Percentiles rank a stretch among this genome's conserved stretches.
phyloP scores from a whole-genome alignment of 2,329 filamentous ascomycete species.

The Kalmusia sp. region DNA sequence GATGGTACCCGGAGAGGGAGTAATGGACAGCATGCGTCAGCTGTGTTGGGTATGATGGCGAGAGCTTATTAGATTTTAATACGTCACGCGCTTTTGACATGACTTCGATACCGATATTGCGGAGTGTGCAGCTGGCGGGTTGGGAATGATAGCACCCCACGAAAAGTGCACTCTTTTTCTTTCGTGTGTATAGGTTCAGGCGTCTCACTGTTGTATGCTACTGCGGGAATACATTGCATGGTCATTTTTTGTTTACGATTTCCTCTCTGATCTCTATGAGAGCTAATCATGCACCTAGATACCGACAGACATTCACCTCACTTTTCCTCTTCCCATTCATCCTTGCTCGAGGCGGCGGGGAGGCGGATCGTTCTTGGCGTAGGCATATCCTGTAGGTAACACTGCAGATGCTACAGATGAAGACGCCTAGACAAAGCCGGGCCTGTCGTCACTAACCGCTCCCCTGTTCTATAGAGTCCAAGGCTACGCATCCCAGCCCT shows the following conservation, averaged over 20 bases:
- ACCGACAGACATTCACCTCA: too few species aligned
- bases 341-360: slow-evolving; percentile 26
- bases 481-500: slow-evolving; percentile 24
- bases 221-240: slow-evolving; percentile 30
- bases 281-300: too few species aligned
- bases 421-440: too few species aligned
- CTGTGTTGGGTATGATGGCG: slow-evolving; percentile 43
- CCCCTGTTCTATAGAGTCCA: too few species aligned
- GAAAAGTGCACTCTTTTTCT: slow-evolving; percentile 36
- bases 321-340: slow-evolving; percentile 4
- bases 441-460: too few species aligned
- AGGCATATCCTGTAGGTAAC: background rate
- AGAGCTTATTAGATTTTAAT: slow-evolving; percentile 42
- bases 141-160: slow-evolving; percentile 28
- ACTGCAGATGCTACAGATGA: background rate
- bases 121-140: slow-evolving; percentile 27
- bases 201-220: slow-evolving; percentile 27
- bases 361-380: slow-evolving; percentile 12
- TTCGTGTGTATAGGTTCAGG: slow-evolving; percentile 35
- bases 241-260: background rate
- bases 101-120: slow-evolving; percentile 19
- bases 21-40: slow-evolving; percentile 40
- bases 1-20: slow-evolving; percentile 27
- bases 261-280: background rate
- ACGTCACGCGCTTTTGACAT: slow-evolving; percentile 33